Percentiles rank a stretch among this genome's conserved stretches.
Evolutionary conservation across 345 rosid species (phyloP).

Genomic region (Gossypium raimondii): DNA sequence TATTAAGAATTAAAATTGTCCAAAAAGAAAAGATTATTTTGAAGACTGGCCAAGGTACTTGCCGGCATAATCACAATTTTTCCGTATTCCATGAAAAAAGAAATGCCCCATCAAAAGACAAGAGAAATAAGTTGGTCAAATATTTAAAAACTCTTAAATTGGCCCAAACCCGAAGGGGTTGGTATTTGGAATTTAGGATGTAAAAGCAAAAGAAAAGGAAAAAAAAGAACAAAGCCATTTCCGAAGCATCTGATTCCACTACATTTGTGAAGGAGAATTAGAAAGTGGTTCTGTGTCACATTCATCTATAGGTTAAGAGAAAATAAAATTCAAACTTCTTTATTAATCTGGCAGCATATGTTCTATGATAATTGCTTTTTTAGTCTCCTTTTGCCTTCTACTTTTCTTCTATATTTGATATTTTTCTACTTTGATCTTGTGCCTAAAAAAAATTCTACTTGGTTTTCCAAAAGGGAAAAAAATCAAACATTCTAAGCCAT

Average conservation of each 20-base stretch:
- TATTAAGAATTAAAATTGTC: no score
- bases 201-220: neutral
- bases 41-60: no score
- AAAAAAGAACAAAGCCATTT: neutral
- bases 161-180: neutral
- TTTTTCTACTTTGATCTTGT: neutral
- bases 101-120: neutral
- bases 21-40: no score
- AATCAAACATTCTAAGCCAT: neutral
- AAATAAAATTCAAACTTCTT: neutral
- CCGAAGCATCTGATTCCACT: constrained; percentile 44
- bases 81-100: no score
- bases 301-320: constrained; percentile 16
- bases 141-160: neutral
- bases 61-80: no score
- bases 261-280: constrained; percentile 20
- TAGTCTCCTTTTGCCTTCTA: neutral
- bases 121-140: neutral
- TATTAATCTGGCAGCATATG: constrained; percentile 31
- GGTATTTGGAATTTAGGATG: neutral
- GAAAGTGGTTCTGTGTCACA: constrained; percentile 30
- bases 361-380: constrained; percentile 18
- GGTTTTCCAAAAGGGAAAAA: neutral
- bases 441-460: no score
- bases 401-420: no score